Evolutionary conservation across 2,329 filamentous ascomycete genomes (phyloP).

Genomic region (Diaporthe sp.): DNA sequence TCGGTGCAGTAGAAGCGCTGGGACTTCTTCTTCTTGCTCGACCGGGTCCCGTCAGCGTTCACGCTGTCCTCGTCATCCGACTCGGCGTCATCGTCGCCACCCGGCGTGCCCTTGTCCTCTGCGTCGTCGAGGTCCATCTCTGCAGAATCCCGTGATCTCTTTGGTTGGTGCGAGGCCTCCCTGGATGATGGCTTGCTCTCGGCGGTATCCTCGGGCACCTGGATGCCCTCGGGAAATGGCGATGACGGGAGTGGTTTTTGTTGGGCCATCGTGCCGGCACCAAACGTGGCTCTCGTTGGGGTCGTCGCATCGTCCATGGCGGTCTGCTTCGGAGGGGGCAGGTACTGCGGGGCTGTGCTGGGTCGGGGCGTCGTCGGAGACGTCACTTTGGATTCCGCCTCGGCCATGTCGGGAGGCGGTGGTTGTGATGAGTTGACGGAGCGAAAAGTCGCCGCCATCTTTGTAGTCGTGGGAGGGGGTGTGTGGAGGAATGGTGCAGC

Average conservation of each 20-base stretch:
- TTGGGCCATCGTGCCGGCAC: slow-evolving; percentile 54
- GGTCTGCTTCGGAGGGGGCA: slow-evolving; percentile 44
- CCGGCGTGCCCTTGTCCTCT: slow-evolving; percentile 70
- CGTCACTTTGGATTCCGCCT: slow-evolving; percentile 68
- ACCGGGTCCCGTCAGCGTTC: slow-evolving; percentile 74
- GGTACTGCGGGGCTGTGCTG: slow-evolving; percentile 49
- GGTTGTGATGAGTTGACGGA: slow-evolving; percentile 68
- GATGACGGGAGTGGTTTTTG: slow-evolving; percentile 69
- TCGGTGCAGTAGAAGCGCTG: slow-evolving; percentile 97
- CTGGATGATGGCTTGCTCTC: slow-evolving; percentile 61
- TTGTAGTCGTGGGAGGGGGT: slow-evolving; percentile 34
- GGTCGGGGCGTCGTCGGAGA: slow-evolving; percentile 52
- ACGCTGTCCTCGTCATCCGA: slow-evolving; percentile 76
- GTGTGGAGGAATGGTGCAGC: slow-evolving; percentile 28
- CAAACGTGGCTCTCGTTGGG: slow-evolving; percentile 73
- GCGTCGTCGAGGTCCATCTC: slow-evolving; percentile 85
- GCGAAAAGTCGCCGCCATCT: slow-evolving; percentile 70
- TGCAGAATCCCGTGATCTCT: slow-evolving; percentile 72
- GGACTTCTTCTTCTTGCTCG: slow-evolving; percentile 95
- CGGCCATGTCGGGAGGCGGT: slow-evolving; percentile 60
- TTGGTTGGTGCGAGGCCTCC: slow-evolving; percentile 73
- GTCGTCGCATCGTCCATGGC: slow-evolving; percentile 67
- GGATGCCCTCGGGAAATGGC: slow-evolving; percentile 65
- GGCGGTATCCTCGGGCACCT: slow-evolving; percentile 60
- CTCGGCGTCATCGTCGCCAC: slow-evolving; percentile 62